Evolutionary conservation across 805 yeast species (phyloP).

Genomic region (Torulaspora gathmanii): DNA sequence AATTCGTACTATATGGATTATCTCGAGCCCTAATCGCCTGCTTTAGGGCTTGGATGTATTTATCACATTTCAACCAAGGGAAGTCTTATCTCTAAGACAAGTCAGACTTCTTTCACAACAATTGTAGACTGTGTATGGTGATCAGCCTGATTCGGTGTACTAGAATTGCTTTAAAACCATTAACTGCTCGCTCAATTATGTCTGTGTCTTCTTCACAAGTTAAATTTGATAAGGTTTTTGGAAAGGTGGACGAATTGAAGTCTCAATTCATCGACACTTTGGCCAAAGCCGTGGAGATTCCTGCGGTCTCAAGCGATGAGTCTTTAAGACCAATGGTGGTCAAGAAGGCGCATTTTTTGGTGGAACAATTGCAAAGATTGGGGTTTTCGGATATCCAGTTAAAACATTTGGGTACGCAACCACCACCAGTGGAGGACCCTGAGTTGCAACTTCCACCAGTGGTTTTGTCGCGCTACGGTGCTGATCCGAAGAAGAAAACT

Average conservation of each 20-base stretch:
- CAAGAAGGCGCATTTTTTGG: slow-evolving; percentile 81
- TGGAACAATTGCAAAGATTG: slow-evolving; percentile 57
- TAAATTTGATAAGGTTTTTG: slow-evolving; percentile 35
- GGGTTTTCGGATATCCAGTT: slow-evolving; percentile 82
- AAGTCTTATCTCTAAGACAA: not conserved
- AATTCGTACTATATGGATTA: too few relatives aligned
- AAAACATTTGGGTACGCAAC: slow-evolving; percentile 82
- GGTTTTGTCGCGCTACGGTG: slow-evolving; percentile 84
- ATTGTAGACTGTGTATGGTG: slow-evolving; percentile 4
- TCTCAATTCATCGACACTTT: slow-evolving; percentile 69
- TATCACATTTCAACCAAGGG: slow-evolving; percentile 1
- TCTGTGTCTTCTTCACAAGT: slow-evolving; percentile 15
- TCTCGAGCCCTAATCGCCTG: not conserved
- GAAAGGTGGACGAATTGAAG: slow-evolving; percentile 67
- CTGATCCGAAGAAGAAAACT: slow-evolving; percentile 77
- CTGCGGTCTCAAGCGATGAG: slow-evolving; percentile 92
- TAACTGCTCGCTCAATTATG: slow-evolving; percentile 9
- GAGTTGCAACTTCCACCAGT: slow-evolving; percentile 84
- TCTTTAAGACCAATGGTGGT: slow-evolving; percentile 82
- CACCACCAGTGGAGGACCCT: slow-evolving; percentile 74
- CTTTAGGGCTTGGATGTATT: not conserved
- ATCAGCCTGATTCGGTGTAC: not conserved
- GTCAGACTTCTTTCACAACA: not conserved
- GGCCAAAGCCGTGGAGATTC: slow-evolving; percentile 82
- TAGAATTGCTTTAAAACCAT: not conserved